A percentile compares a stretch with the other conserved stretches of the same genome.
These are phyloP conservation scores for Mortierella polycephala DNA, from an alignment of 371 early-diverging fungal species.

Conservation along the genomic window DNA sequence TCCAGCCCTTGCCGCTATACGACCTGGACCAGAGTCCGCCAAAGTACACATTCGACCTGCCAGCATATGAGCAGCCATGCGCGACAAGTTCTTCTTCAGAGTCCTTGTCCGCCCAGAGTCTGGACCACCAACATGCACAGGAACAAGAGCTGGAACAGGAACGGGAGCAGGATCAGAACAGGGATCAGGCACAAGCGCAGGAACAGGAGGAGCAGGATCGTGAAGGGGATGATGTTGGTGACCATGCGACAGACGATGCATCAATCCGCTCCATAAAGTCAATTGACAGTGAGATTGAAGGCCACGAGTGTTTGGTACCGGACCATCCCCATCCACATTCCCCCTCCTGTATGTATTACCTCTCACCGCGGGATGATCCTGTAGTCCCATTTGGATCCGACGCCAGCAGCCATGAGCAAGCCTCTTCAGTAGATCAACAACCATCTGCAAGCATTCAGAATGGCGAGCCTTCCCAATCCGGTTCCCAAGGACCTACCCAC, in stretches of 20 bases:
- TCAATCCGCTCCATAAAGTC: constrained; percentile 8
- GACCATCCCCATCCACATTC: constrained; percentile 26
- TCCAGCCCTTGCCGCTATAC: constrained; percentile 46
- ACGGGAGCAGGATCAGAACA: not conserved
- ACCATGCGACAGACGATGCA: not conserved
- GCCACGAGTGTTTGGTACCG: constrained; percentile 11
- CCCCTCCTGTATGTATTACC: constrained; percentile 25
- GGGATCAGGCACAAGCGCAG: constrained; percentile 3
- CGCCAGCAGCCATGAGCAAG: not conserved
- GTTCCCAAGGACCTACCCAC: too few species aligned
- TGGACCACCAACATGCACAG: not conserved
- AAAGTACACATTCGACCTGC: constrained; percentile 29
- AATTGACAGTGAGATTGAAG: constrained; percentile 23
- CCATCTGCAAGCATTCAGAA: not conserved
- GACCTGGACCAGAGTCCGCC: constrained; percentile 45
- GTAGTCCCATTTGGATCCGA: not conserved
- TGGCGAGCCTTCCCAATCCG: too few species aligned
- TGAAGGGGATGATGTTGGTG: not conserved
- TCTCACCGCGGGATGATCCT: constrained; percentile 5
- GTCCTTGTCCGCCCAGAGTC: constrained; percentile 4
- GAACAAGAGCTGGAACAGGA: constrained; percentile 7
- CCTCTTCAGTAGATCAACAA: not conserved
- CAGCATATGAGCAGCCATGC: constrained; percentile 28
- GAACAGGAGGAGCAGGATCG: constrained; percentile 5
- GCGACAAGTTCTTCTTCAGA: not conserved